Conservation (phyloP, 305 asterid genomes). For the Lippia alba region DNA sequence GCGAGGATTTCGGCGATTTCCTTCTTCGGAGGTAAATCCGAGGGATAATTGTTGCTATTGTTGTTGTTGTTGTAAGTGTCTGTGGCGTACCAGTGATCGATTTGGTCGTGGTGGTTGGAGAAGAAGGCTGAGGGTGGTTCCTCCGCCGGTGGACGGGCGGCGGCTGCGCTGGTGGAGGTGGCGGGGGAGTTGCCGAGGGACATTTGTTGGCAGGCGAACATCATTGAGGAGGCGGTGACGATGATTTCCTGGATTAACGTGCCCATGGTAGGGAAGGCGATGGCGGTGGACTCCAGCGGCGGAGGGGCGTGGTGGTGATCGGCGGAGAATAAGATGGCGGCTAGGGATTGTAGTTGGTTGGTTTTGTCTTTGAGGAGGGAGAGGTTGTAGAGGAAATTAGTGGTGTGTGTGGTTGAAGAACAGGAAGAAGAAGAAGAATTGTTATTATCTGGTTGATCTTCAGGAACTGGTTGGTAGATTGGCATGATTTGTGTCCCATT, state of each 20-base stretch:
- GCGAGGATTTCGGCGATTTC: slow-evolving; percentile 10
- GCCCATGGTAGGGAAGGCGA: slow-evolving; percentile 56
- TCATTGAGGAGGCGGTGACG: slow-evolving; percentile 71
- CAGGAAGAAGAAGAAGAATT: slow-evolving; percentile 27
- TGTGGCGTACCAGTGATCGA: slow-evolving; percentile 35
- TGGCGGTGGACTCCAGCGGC: slow-evolving; percentile 46
- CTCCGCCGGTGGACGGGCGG: too few species aligned
- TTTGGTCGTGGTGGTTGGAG: slow-evolving; percentile 18
- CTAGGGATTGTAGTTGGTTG: slow-evolving; percentile 64
- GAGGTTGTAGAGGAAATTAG: slow-evolving; percentile 62
- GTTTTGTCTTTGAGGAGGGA: slow-evolving; percentile 67
- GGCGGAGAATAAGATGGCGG: slow-evolving; percentile 45
- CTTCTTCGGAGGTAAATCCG: slow-evolving; percentile 23
- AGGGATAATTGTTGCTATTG: slow-evolving; percentile 6
- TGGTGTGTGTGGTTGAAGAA: slow-evolving; percentile 21
- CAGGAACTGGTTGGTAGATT: slow-evolving; percentile 25
- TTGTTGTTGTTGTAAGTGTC: too few species aligned
- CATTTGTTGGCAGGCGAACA: slow-evolving; percentile 78
- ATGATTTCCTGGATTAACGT: slow-evolving; percentile 79
- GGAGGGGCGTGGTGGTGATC: slow-evolving; percentile 35
- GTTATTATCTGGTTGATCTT: neutral
- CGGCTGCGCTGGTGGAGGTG: neutral
- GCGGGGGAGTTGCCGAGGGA: slow-evolving; percentile 17
- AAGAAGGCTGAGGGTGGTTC: slow-evolving; percentile 25
- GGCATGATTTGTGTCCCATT: slow-evolving; percentile 46